phyloP scores from a whole-genome alignment of 169 alveolate genomes.

The Theileria sp. region DNA sequence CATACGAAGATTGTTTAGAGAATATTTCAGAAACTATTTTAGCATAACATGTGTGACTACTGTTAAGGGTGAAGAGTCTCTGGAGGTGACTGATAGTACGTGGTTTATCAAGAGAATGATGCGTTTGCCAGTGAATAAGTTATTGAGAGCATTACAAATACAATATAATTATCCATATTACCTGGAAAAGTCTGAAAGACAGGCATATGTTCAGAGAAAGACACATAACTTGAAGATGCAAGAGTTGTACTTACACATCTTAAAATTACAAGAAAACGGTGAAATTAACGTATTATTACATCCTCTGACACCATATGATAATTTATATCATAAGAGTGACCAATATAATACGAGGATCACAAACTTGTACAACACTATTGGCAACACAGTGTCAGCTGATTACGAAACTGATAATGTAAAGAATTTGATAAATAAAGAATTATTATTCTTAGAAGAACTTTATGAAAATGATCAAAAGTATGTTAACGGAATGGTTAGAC shows the following conservation, averaged over 20 bases:
- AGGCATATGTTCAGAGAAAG: constrained; percentile 15
- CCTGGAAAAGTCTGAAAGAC: constrained; percentile 16
- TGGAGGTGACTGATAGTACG: constrained; percentile 65
- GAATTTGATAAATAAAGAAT: constrained; percentile 1
- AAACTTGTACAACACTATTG: constrained; percentile 55
- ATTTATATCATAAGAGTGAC: constrained; percentile 65
- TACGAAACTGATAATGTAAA: constrained; percentile 32
- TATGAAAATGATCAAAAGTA: constrained; percentile 12
- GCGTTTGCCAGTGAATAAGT: constrained; percentile 62
- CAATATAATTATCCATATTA: constrained; percentile 47
- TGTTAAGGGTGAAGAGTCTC: constrained; percentile 67
- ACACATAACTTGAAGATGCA: constrained; percentile 25
- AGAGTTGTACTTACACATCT: constrained; percentile 65
- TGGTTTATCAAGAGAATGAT: constrained; percentile 62
- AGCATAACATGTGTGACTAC: constrained; percentile 73
- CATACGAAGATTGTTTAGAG: constrained; percentile 64
- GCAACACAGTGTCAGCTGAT: constrained; percentile 21
- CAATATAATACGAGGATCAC: constrained; percentile 63
- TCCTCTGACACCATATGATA: constrained; percentile 69
- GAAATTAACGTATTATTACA: constrained; percentile 60
- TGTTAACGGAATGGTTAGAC: constrained; percentile 39
- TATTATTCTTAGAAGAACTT: neutral
- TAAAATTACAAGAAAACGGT: constrained; percentile 68
- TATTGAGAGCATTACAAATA: constrained; percentile 21
- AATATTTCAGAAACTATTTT: constrained; percentile 67